Percentiles rank a stretch among this genome's conserved stretches.
These are phyloP conservation scores for Mycena vulgaris DNA, from an alignment of 768 basidiomycete species.

Conservation along the genomic window DNA sequence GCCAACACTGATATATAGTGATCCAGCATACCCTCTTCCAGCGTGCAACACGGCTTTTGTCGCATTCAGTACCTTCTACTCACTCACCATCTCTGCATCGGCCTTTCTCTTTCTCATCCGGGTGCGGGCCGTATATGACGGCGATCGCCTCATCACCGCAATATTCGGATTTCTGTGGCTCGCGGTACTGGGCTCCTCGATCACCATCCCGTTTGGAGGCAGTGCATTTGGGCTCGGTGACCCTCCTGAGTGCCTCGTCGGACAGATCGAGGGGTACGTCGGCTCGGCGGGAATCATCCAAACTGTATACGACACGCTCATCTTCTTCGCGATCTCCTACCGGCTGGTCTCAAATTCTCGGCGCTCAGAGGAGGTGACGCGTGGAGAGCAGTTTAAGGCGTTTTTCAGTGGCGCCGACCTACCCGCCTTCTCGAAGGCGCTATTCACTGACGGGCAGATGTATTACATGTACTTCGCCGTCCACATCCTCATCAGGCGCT, in stretches of 20 bases:
- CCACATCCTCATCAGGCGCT: background rate
- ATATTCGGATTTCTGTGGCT: too few species aligned
- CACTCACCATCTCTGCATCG: slow-evolving; percentile 38
- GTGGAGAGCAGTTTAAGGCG: background rate
- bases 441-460: slow-evolving; percentile 49
- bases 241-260: slow-evolving; percentile 46
- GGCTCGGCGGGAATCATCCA: slow-evolving; percentile 39
- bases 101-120: slow-evolving; percentile 52
- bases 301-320: too few species aligned
- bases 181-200: too few species aligned
- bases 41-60: background rate
- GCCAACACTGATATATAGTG: too few species aligned
- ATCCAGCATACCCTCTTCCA: too few species aligned
- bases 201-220: slow-evolving; percentile 44
- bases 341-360: too few species aligned
- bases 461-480: slow-evolving; percentile 52
- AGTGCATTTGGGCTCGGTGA: too few species aligned
- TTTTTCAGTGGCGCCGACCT: slow-evolving; percentile 43
- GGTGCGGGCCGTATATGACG: slow-evolving; percentile 43
- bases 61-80: slow-evolving; percentile 38
- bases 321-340: too few species aligned
- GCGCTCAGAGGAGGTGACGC: background rate
- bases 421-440: slow-evolving; percentile 44
- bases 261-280: slow-evolving; percentile 32
- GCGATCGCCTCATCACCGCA: slow-evolving; percentile 40